These are phyloP conservation scores for Coemansia sp. DNA, from an alignment of 192 early-diverging fungal species.

Conservation along the genomic window DNA sequence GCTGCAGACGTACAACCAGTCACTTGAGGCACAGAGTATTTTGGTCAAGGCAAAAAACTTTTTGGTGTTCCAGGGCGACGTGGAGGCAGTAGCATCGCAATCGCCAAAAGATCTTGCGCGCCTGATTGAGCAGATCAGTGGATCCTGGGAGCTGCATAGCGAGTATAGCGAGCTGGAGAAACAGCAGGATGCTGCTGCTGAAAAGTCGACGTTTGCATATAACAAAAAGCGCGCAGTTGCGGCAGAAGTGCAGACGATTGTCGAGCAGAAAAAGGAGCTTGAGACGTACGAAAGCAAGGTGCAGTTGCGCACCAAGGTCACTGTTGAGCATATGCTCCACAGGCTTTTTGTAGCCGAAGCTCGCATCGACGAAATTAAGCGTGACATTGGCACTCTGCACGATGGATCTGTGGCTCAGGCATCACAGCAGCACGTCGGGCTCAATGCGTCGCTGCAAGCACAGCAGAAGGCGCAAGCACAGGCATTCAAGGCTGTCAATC, in stretches of 20 bases:
- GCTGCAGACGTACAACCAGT: conserved; percentile 71
- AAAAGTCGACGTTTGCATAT: conserved; percentile 84
- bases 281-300: conserved; percentile 77
- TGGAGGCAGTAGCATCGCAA: conserved; percentile 96
- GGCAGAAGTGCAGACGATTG: conserved; percentile 88
- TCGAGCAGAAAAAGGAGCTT: conserved; percentile 89
- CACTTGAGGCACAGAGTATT: conserved; percentile 85
- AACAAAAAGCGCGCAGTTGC: conserved; percentile 87
- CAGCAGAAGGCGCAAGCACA: conserved; percentile 69
- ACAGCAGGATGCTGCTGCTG: conserved; percentile 80
- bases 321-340: conserved; percentile 78
- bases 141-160: conserved; percentile 83
- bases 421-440: conserved; percentile 50
- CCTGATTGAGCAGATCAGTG: conserved; percentile 95
- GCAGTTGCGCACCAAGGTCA: conserved; percentile 58
- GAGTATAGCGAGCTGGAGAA: conserved; percentile 86
- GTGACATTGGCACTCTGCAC: conserved; percentile 59
- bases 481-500: conserved; percentile 66
- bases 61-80: conserved; percentile 98
- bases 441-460: conserved; percentile 60
- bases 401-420: conserved; percentile 40
- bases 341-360: conserved; percentile 87
- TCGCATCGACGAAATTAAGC: conserved; percentile 58
- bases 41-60: conserved; percentile 96
- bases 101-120: conserved; percentile 88